Conservation (phyloP, 306 rosid genomes). For the Malus asiatica region DNA sequence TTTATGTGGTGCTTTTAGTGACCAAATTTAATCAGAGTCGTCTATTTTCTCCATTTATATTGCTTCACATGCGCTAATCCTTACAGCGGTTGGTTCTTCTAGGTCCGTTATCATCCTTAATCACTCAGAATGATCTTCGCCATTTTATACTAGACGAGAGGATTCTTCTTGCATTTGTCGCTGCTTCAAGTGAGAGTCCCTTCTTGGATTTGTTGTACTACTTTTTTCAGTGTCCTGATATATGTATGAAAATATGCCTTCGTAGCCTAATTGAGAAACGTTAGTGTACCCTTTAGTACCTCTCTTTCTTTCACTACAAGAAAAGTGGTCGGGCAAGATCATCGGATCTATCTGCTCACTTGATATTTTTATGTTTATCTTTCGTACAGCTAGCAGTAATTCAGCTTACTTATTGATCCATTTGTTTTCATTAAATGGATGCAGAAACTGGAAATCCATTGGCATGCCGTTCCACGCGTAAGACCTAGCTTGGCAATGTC, state of each 20-base stretch:
- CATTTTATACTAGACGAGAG: constrained; percentile 58
- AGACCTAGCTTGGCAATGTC: constrained; percentile 1
- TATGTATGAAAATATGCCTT: not conserved
- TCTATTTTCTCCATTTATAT: not conserved
- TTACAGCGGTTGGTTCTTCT: constrained; percentile 6
- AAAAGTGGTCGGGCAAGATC: too few relatives aligned
- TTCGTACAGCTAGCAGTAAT: not conserved
- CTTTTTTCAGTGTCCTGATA: not conserved
- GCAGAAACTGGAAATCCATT: constrained; percentile 53
- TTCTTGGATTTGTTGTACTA: not conserved
- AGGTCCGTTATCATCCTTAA: constrained; percentile 44
- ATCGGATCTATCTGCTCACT: not conserved
- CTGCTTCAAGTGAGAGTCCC: constrained; percentile 73
- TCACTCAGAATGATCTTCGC: constrained; percentile 41
- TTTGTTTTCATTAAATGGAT: constrained; percentile 3
- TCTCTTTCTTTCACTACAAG: too few relatives aligned
- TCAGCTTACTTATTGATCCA: constrained; percentile 15
- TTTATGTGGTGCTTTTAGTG: not conserved
- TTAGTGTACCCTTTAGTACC: not conserved
- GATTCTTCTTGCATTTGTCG: constrained; percentile 64
- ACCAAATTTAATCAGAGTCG: not conserved
- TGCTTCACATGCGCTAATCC: not conserved
- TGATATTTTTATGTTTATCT: not conserved
- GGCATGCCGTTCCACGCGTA: constrained; percentile 56
- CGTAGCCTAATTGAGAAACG: not conserved